Percentiles rank a stretch among this genome's conserved stretches.
These are phyloP conservation scores for Platanthera guangdongensis DNA, from an alignment of 106 monocot species.

Conservation along the genomic window DNA sequence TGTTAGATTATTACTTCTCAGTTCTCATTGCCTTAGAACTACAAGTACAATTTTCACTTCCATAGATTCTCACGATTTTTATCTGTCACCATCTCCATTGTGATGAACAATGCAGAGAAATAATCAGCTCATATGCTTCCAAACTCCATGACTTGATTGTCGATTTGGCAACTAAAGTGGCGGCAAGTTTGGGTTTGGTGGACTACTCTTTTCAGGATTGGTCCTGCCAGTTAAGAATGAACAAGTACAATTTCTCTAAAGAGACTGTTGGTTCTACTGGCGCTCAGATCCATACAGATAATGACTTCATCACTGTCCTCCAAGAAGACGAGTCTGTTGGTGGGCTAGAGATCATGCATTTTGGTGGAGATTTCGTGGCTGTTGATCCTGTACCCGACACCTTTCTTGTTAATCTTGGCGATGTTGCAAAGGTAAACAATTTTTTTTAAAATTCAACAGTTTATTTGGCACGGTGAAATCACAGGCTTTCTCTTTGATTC, in stretches of 20 bases:
- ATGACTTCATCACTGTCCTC: conserved; percentile 51
- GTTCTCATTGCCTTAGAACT: background rate
- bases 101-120: conserved; percentile 25
- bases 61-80: background rate
- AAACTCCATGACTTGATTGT: conserved; percentile 30
- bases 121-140: conserved; percentile 29
- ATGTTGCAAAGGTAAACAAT: conserved; percentile 39
- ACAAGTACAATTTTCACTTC: background rate
- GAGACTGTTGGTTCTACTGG: conserved; percentile 43
- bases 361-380: conserved; percentile 19
- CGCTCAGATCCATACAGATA: conserved; percentile 52
- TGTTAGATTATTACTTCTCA: background rate
- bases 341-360: conserved; percentile 54
- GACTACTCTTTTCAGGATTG: conserved; percentile 29
- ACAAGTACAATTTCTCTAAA: conserved; percentile 43
- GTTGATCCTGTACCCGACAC: conserved; percentile 51
- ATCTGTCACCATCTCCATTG: background rate
- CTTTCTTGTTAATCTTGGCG: conserved; percentile 57
- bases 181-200: conserved; percentile 38
- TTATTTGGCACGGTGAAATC: background rate
- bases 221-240: conserved; percentile 49
- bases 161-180: conserved; percentile 31
- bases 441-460: background rate
- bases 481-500: too few species aligned
- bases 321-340: conserved; percentile 61